phyloP scores from a whole-genome alignment of 495 filamentous ascomycete species.

The Aspergillus taichungensis region DNA sequence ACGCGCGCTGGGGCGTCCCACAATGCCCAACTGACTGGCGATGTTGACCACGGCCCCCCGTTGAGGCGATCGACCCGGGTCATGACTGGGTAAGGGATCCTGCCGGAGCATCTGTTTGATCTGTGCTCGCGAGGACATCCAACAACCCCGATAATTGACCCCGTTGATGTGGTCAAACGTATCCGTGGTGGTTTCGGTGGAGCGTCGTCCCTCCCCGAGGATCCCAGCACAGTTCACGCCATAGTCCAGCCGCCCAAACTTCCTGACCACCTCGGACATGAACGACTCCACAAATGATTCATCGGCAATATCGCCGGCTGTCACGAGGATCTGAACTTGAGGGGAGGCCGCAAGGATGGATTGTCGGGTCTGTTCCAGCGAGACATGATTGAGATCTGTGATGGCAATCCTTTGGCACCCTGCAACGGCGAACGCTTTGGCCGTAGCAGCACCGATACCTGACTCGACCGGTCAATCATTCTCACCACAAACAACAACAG shows the following conservation, averaged over 20 bases:
- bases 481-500: no score
- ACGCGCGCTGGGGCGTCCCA: conserved; percentile 39
- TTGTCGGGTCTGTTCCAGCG: conserved; percentile 26
- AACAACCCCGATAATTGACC: conserved; percentile 45
- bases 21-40: conserved; percentile 46
- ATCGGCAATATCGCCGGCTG: conserved; percentile 32
- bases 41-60: conserved; percentile 45
- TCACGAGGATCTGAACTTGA: conserved; percentile 17
- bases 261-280: conserved; percentile 16
- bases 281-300: conserved; percentile 36
- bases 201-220: conserved; percentile 26
- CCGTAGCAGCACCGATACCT: conserved; percentile 48
- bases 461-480: neutral
- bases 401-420: conserved; percentile 43
- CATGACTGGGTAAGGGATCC: conserved; percentile 34
- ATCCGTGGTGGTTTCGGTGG: conserved; percentile 23
- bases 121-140: conserved; percentile 41
- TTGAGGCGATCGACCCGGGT: conserved; percentile 19
- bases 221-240: conserved; percentile 44
- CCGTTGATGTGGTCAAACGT: conserved; percentile 42
- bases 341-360: conserved; percentile 23
- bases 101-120: conserved; percentile 41
- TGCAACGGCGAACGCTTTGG: conserved; percentile 39
- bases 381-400: conserved; percentile 36
- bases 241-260: conserved; percentile 43